Conservation (phyloP, 2,329 filamentous ascomycete genomes). For the Didymella pomorum region DNA sequence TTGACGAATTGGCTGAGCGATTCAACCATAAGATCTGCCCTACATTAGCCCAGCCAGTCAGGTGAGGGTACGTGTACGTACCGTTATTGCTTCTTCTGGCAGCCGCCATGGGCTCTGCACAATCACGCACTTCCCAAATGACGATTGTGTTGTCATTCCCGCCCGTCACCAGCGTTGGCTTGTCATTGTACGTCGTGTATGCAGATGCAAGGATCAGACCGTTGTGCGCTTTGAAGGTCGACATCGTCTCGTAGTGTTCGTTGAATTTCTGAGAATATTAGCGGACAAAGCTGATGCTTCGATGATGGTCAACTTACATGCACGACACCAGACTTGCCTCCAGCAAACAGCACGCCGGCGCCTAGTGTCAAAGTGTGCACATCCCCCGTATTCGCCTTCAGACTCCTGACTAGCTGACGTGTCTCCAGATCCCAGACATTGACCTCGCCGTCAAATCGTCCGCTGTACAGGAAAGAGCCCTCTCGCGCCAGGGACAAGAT, state of each 20-base stretch:
- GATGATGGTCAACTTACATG: constrained; percentile 62
- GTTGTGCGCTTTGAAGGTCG: constrained; percentile 81
- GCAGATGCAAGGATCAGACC: constrained; percentile 89
- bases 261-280: constrained; percentile 67
- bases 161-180: constrained; percentile 90
- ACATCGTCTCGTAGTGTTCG: constrained; percentile 81
- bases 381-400: constrained; percentile 81
- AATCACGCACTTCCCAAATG: constrained; percentile 80
- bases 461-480: constrained; percentile 90
- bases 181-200: constrained; percentile 71
- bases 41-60: constrained; percentile 30
- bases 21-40: constrained; percentile 66
- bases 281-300: rapidly evolving
- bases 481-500: constrained; percentile 84
- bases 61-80: constrained; percentile 36
- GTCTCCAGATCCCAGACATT: constrained; percentile 98
- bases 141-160: constrained; percentile 91
- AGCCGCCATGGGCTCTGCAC: constrained; percentile 56
- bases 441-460: constrained; percentile 84
- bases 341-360: constrained; percentile 85
- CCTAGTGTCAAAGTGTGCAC: constrained; percentile 87
- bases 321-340: constrained; percentile 85
- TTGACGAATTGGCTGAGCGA: constrained; percentile 84
- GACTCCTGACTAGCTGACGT: constrained; percentile 83
- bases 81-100: constrained; percentile 65